Evolutionary conservation across 257 asterid species (phyloP).

Genomic region (Nicotiana obtusifolia): DNA sequence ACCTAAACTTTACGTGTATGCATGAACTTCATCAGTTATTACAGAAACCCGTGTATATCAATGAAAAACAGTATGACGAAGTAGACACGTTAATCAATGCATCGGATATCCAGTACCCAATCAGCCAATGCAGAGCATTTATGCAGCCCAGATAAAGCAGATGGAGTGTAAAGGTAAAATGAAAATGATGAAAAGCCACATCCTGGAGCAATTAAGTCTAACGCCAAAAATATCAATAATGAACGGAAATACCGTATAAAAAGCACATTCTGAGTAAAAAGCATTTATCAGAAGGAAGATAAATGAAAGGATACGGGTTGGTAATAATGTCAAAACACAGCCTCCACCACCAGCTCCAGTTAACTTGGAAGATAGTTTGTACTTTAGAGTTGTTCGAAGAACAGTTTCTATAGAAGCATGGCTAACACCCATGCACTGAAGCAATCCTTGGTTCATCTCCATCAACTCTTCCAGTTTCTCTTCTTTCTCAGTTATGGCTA

Average conservation of each 20-base stretch:
- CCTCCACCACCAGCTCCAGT: conserved; percentile 99
- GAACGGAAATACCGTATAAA: not conserved
- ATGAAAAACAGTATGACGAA: not conserved
- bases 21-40: not conserved
- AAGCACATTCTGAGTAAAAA: not conserved
- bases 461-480: conserved; percentile 76
- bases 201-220: not conserved
- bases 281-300: conserved; percentile 9
- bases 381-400: conserved; percentile 64
- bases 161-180: not conserved
- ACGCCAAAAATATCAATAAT: not conserved
- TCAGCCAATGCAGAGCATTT: not conserved
- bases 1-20: not conserved
- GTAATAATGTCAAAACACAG: conserved; percentile 86
- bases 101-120: not conserved
- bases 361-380: conserved; percentile 74
- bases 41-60: not conserved
- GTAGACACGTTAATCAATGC: not conserved
- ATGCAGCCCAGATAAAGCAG: not conserved
- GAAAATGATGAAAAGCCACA: not conserved
- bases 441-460: conserved; percentile 96
- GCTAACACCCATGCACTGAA: conserved; percentile 95
- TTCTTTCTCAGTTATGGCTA: conserved; percentile 88
- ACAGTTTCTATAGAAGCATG: conserved; percentile 84
- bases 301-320: conserved; percentile 67